Evolutionary conservation across 148 eudicot species (phyloP), one percentile per base, ranked within the genome.

Genomic region (Diospyros lotus): DNA sequence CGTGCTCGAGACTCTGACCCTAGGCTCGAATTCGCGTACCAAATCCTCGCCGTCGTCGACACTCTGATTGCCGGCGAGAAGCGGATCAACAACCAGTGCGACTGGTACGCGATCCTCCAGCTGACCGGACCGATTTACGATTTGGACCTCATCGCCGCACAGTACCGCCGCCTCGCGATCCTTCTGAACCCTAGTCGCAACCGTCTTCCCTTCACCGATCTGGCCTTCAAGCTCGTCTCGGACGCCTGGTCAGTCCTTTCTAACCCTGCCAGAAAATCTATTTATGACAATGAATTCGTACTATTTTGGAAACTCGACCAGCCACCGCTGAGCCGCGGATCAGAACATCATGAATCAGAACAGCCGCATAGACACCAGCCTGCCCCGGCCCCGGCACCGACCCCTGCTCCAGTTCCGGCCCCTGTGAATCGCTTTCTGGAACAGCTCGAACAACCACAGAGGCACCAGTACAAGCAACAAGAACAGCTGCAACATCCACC

Each of bases 1-100:
- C 90, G 97, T 5, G 97, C 93, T 9, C 82, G 87, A 1, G 98
- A 94, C 13, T 80, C 97, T 54, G 96, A 94, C 89, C 97, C 95
- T 8, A 74, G 80, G 9, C 90, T 87, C 76, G 77, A 74, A 2
- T 66, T 80, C 2, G 82, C 97, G 65, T 93, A 92, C 56, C 97
- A 85, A 61, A 89, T 92, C 51, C 73, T 94, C 14, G 90, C 98
- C 42, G 86, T 94, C 5, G 88, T 78, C 55, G 98, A 94, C 54
- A 94, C 98, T 0, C 80, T 94, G 2, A 68, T 94, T 45, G 91
- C 91, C 38, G 89, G 88, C 0, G 97, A 94, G 62, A 84, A 84
- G 66, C 88, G 88, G 79, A 81, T 85, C 77, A 78, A 76, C 72
- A 76, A 76, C 52, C 78, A 77, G 12, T 74, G 55, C 3, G 97